phyloP scores from a whole-genome alignment of 805 yeast genomes.

The Ogataea kodamae region DNA sequence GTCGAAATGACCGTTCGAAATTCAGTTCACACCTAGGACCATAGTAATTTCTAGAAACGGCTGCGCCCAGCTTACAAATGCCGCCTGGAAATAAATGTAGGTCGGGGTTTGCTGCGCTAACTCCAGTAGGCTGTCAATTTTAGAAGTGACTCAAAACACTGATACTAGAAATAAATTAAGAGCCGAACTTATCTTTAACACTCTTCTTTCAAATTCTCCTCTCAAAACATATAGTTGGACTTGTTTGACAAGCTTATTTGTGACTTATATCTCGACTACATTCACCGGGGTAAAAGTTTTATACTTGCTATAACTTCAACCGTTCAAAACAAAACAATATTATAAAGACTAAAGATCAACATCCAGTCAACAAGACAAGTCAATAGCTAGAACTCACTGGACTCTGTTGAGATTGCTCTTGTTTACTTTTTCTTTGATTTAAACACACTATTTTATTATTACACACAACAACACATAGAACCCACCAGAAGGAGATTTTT shows the following conservation, averaged over 20 bases:
- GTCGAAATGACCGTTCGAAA: no score
- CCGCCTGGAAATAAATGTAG: constrained; percentile 2
- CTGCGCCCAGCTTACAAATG: constrained; percentile 8
- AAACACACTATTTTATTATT: constrained; percentile 2
- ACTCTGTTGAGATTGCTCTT: constrained; percentile 1
- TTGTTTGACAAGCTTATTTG: no score
- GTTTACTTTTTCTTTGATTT: constrained; percentile 1
- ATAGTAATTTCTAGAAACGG: constrained; percentile 6
- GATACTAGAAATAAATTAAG: constrained; percentile 3
- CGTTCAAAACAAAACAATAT: constrained; percentile 4
- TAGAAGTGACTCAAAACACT: constrained; percentile 10
- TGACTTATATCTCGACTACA: no score
- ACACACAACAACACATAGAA: constrained; percentile 9
- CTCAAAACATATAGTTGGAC: constrained; percentile 1
- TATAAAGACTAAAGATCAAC: constrained; percentile 3
- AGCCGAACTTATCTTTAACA: constrained; percentile 1
- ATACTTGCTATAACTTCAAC: no score
- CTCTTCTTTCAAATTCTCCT: constrained; percentile 6
- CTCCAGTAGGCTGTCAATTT: constrained; percentile 7
- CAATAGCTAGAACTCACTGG: not conserved
- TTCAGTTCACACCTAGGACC: constrained; percentile 7
- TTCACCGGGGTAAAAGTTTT: no score
- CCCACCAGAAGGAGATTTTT: constrained; percentile 8
- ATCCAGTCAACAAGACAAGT: constrained; percentile 1
- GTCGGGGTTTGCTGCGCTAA: constrained; percentile 10